These are phyloP conservation scores for Diutina sp. DNA, from an alignment of 1,139 yeast genomes.

Conservation along the genomic window DNA sequence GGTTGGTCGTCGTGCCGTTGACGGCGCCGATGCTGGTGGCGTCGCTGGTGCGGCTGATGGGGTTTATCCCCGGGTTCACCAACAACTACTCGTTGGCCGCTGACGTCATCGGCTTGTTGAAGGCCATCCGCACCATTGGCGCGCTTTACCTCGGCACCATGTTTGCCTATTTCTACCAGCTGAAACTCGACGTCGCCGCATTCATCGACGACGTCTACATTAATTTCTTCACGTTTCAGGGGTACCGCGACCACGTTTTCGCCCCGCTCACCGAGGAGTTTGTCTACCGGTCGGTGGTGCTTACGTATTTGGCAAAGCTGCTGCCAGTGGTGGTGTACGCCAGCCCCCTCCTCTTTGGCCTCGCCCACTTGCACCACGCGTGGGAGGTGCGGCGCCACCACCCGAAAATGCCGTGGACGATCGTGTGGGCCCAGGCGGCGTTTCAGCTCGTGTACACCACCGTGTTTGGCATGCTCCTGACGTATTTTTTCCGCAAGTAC, in stretches of 20 bases:
- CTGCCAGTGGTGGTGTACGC: slow-evolving; percentile 9
- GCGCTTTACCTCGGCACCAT: slow-evolving; percentile 51
- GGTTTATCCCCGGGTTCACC: slow-evolving; percentile 19
- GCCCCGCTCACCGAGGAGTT: slow-evolving; percentile 90
- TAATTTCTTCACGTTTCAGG: slow-evolving; percentile 25
- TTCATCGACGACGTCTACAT: slow-evolving; percentile 7
- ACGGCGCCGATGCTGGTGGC: neutral
- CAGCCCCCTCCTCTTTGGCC: slow-evolving; percentile 69
- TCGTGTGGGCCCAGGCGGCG: slow-evolving; percentile 26
- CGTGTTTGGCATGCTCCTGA: slow-evolving; percentile 67
- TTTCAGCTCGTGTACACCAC: slow-evolving; percentile 68
- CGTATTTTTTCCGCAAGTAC: slow-evolving; percentile 34
- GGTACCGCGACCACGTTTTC: slow-evolving; percentile 52
- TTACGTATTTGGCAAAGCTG: slow-evolving; percentile 27
- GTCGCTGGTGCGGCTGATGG: slow-evolving; percentile 7
- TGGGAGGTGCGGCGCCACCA: slow-evolving; percentile 30
- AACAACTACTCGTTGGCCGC: slow-evolving; percentile 8
- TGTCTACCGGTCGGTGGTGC: slow-evolving; percentile 54
- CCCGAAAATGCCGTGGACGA: slow-evolving; percentile 11
- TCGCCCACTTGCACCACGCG: slow-evolving; percentile 90
- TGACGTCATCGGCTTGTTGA: slow-evolving; percentile 14
- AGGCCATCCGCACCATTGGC: slow-evolving; percentile 19
- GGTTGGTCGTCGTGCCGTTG: neutral
- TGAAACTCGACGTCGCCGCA: neutral
- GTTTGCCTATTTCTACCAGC: slow-evolving; percentile 13